Evolutionary conservation across 1,284 basidiomycete genomes (phyloP), one percentile per base, ranked within the genome.

Genomic region (Ceratobasidium sp.): DNA sequence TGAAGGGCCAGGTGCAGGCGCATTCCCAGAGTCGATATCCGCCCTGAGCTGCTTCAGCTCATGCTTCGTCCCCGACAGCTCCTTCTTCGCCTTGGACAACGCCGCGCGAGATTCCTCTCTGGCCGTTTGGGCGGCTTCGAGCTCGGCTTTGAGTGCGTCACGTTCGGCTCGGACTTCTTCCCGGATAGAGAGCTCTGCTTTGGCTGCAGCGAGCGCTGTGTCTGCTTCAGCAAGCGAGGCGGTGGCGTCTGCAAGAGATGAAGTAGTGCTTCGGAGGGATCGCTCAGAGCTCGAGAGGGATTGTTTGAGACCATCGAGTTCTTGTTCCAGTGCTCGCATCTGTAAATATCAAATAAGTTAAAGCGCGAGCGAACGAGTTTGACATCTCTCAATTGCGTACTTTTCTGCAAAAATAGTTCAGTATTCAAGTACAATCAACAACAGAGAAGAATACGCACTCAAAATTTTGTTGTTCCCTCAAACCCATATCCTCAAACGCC

Each of bases 201-300:
- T 71, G 46, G 67, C 67, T n/a, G 67, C 67, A 26, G 67, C 67
- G 21, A 71, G 67, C 18, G 67, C 67, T 7, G 67, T 71, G 23
- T 71, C 67, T 18, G 67, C 58, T 26, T 71, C 67, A 44, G 67
- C 67, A 4, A 71, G 55, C 18, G 67, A 71, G 11, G 67, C 67
- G 1, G 67, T 71, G 5, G 67, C 67, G 30, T 71, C 67, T 41
- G 67, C 67, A 14, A 71, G 55, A 32, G 67, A 59, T 30, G 67
- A 71, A 35, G 67, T 59, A 2, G 67, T 71, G 30, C 55, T 71
- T 4, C 67, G 67, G 30, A 71, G 67, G 18, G 67, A 71, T 8
- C 55, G 54, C 50, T 71, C 67, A 18, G 44, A 59, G 44, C 43
- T 59, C 18, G 26, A 18, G 11, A 71, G 55, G 2, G 67, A 58